phyloP scores from a whole-genome alignment of 768 basidiomycete species.

The Gloeostereum incarnatum region DNA sequence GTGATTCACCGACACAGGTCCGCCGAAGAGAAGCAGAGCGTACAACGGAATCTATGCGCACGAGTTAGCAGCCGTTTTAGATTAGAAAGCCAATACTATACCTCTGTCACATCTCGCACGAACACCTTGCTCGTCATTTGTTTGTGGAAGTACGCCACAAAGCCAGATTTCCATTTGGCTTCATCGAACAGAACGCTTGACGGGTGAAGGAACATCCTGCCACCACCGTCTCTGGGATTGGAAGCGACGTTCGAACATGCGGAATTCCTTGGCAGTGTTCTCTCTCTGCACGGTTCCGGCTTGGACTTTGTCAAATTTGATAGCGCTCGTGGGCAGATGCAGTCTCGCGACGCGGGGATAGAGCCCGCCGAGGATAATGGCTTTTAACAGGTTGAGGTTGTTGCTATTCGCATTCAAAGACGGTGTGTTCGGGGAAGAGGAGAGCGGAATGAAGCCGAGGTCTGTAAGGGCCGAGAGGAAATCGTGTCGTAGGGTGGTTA shows the following conservation, averaged over 20 bases:
- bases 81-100: too few relatives aligned
- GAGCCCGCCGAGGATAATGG: conserved; percentile 76
- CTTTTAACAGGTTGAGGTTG: conserved; percentile 73
- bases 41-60: conserved; percentile 84
- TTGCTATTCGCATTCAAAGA: conserved; percentile 55
- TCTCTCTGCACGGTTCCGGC: conserved; percentile 80
- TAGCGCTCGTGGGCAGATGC: conserved; percentile 58
- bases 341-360: conserved; percentile 81
- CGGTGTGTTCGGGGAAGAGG: conserved; percentile 32
- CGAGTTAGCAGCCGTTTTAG: too few relatives aligned
- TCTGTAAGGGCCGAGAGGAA: conserved; percentile 62
- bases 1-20: conserved; percentile 69
- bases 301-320: conserved; percentile 81
- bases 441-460: conserved; percentile 56
- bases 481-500: conserved; percentile 69
- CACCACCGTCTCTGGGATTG: conserved; percentile 36
- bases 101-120: conserved; percentile 82
- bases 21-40: conserved; percentile 78
- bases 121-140: conserved; percentile 78
- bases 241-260: conserved; percentile 82
- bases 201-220: conserved; percentile 77
- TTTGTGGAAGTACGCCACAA: conserved; percentile 79
- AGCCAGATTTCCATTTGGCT: conserved; percentile 66
- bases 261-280: conserved; percentile 77
- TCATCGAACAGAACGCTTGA: conserved; percentile 70